A percentile compares a stretch with the other conserved stretches of the same genome.
phyloP scores from a whole-genome alignment of 257 asterid species.

The Datura wrightii region DNA sequence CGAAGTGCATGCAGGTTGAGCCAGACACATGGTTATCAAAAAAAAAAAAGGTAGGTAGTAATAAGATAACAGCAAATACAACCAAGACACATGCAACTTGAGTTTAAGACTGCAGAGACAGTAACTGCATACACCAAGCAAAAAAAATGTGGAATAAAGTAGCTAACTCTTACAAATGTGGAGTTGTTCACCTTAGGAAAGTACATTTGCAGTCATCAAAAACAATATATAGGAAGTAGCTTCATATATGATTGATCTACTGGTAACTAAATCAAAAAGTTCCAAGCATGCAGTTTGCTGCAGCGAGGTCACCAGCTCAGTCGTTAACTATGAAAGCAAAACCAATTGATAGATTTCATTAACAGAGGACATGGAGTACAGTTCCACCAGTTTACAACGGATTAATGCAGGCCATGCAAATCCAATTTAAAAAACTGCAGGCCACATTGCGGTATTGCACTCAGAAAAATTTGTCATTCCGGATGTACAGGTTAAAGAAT shows the following conservation, averaged over 20 bases:
- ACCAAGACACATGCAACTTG: constrained; percentile 6
- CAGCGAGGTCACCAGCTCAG: neutral
- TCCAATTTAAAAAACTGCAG: neutral
- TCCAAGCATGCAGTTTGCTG: neutral
- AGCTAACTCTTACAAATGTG: neutral
- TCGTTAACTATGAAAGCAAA: constrained; percentile 4
- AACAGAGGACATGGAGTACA: neutral
- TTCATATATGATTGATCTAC: neutral
- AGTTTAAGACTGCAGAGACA: neutral
- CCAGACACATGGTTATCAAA: neutral
- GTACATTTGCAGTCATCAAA: neutral
- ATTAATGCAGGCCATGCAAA: neutral
- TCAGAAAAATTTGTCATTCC: neutral
- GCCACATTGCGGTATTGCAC: neutral
- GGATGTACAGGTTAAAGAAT: constrained; percentile 5
- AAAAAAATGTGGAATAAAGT: neutral
- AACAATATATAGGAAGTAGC: neutral
- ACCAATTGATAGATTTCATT: neutral
- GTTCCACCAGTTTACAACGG: neutral
- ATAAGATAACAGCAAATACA: neutral
- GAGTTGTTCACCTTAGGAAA: neutral
- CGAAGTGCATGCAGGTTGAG: neutral
- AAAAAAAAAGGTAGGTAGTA: neutral
- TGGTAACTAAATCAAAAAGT: constrained; percentile 15
- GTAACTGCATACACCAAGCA: neutral